phyloP scores from a whole-genome alignment of 441 rosid genomes.

The Pelargonium myrrhifolium region DNA sequence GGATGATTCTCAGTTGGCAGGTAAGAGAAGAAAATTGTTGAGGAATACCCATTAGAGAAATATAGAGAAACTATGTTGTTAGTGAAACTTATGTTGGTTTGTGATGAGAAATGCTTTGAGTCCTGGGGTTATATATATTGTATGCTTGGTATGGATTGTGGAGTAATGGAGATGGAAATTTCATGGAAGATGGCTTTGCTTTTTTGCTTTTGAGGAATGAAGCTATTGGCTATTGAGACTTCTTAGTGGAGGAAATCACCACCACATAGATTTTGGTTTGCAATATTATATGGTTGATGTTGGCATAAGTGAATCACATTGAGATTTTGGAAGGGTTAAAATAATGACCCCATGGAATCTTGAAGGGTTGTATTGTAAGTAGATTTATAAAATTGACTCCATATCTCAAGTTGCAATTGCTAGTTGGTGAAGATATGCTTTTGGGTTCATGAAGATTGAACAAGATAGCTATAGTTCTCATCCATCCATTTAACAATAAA shows the following conservation, averaged over 20 bases:
- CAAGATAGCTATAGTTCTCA: no score
- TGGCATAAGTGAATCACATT: background rate
- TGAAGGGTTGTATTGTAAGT: no score
- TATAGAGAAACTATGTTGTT: background rate
- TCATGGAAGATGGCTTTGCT: no score
- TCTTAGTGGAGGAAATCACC: background rate
- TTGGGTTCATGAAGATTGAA: no score
- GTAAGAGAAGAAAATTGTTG: slow-evolving; percentile 29
- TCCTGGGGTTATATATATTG: background rate
- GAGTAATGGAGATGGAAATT: background rate
- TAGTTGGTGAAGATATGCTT: no score
- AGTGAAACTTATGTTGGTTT: no score
- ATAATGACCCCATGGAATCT: no score
- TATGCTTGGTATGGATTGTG: background rate
- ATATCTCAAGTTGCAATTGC: no score
- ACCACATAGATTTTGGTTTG: background rate
- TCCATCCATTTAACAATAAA: no score
- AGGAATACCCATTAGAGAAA: slow-evolving; percentile 28
- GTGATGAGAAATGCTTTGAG: background rate
- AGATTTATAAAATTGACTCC: no score
- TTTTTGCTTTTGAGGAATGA: background rate
- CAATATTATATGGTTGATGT: background rate
- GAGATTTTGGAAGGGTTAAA: no score
- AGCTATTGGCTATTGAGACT: background rate
- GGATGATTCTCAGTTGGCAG: slow-evolving; percentile 46